Evolutionary conservation across 2,329 filamentous ascomycete genomes (phyloP), one percentile per base, ranked within the genome.

Genomic region (Calonectria pauciramosa): DNA sequence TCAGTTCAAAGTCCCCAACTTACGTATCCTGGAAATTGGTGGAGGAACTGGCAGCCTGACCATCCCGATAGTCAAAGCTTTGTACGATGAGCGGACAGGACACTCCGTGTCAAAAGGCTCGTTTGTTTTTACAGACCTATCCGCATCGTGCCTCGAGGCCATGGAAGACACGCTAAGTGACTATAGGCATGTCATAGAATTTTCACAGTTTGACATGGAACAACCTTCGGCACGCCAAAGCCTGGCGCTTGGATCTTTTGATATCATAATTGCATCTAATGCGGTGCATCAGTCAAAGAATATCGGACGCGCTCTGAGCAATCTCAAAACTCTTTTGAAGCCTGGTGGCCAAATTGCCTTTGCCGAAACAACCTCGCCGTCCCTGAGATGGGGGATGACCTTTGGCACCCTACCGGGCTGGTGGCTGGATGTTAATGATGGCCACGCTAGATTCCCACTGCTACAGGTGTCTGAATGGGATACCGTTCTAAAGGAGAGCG

Each of bases 391-490:
- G 52, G 52, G 49, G 4, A 51, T 51, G 49, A 28, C 49, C 23
- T 65, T 65, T n/a, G 63, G 64, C 20, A 47, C 23, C 4, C 32
- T 67, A 23, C 64, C 64, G 14, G 64, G 47, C 8, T 67, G 64
- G 64, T 67, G 64, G 64, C 18, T 38, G 20, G 44, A 28, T 16
- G 20, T 38, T 23, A 23, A 67, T n/a, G 28, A n/a, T 16, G 28
- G 18, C 16, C 64, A 47, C 9, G 13, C 18, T 3, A 26, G 18
- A 13, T 34, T 16, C 11, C 64, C 64, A 30, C n/a, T 36, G 3
- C 11, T 67, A 2, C 10, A 30, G 13, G 44, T 26, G 11, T 16
- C 23, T 2, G 14, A 52, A 28, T 67, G 64, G 64, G 64, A 52
- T 23, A 9, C 26, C 11, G 16, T 67, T 18, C 64, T 67, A 1